Evolutionary conservation across 2,329 filamentous ascomycete genomes (phyloP).

Genomic region (Cordyceps pruinosa): DNA sequence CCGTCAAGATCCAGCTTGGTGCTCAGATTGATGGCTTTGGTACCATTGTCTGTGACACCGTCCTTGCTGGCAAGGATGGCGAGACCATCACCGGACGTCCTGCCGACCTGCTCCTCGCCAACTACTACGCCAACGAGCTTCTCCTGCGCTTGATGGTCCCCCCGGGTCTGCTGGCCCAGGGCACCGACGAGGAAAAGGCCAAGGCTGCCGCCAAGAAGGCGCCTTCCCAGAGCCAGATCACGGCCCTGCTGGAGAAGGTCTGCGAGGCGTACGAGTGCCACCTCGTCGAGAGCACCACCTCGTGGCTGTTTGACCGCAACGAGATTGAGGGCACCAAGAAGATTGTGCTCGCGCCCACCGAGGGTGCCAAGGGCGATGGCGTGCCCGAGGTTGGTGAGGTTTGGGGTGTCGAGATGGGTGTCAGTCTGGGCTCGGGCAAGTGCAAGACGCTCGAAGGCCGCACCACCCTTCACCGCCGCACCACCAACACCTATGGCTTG

Average conservation of each 20-base stretch:
- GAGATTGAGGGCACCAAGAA: slow-evolving; percentile 98
- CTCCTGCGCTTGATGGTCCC: slow-evolving; percentile 86
- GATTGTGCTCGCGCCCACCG: slow-evolving; percentile 83
- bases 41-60: slow-evolving; percentile 90
- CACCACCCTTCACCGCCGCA: slow-evolving; percentile 87
- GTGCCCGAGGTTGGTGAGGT: slow-evolving; percentile 83
- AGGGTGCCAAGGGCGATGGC: slow-evolving; percentile 87
- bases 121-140: slow-evolving; percentile 92
- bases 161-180: slow-evolving; percentile 73
- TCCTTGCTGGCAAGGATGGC: slow-evolving; percentile 62
- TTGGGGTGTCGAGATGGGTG: slow-evolving; percentile 95
- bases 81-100: slow-evolving; percentile 66
- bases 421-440: slow-evolving; percentile 87
- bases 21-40: slow-evolving; percentile 97
- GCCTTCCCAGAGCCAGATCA: slow-evolving; percentile 81
- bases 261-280: slow-evolving; percentile 86
- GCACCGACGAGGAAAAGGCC: slow-evolving; percentile 90
- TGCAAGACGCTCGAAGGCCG: slow-evolving; percentile 86
- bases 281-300: slow-evolving; percentile 95
- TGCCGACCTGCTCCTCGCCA: slow-evolving; percentile 85
- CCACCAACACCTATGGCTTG: slow-evolving; percentile 81
- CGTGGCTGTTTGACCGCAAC: slow-evolving; percentile 92
- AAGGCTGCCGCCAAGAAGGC: slow-evolving; percentile 79
- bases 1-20: slow-evolving; percentile 97
- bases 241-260: slow-evolving; percentile 80